These are phyloP conservation scores for Thymus mandschuricus DNA, from an alignment of 257 asterid genomes.

Conservation along the genomic window DNA sequence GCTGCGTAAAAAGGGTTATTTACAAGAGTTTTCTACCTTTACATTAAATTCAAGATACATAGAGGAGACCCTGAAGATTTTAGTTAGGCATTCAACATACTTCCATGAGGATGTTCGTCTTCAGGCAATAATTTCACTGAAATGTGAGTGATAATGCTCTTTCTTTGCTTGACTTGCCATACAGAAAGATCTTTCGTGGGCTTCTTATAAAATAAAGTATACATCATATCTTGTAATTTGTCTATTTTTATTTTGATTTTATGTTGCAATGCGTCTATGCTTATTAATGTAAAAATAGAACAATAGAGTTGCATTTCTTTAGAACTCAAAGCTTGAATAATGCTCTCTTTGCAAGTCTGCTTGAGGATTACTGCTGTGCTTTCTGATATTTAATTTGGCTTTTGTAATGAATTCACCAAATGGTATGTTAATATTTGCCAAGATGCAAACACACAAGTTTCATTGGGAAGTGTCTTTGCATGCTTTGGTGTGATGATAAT, in stretches of 20 bases:
- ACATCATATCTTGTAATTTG: neutral
- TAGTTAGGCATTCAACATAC: constrained; percentile 79
- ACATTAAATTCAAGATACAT: constrained; percentile 66
- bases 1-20: neutral
- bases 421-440: constrained; percentile 15
- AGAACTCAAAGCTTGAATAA: too few species aligned
- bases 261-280: too few species aligned
- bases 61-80: constrained; percentile 87
- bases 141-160: constrained; percentile 58
- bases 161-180: constrained; percentile 6
- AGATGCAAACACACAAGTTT: neutral
- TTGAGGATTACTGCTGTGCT: neutral
- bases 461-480: neutral
- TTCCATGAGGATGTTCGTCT: constrained; percentile 98
- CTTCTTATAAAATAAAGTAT: constrained; percentile 18
- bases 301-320: too few species aligned
- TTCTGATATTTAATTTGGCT: constrained; percentile 17
- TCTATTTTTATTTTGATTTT: too few species aligned
- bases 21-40: constrained; percentile 48
- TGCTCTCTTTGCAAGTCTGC: too few species aligned
- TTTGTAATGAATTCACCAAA: neutral
- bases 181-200: constrained; percentile 20
- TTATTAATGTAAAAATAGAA: too few species aligned
- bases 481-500: constrained; percentile 2
- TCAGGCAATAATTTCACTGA: constrained; percentile 88